Evolutionary conservation across 345 rosid genomes (phyloP).

Genomic region (Ricinus communis): DNA sequence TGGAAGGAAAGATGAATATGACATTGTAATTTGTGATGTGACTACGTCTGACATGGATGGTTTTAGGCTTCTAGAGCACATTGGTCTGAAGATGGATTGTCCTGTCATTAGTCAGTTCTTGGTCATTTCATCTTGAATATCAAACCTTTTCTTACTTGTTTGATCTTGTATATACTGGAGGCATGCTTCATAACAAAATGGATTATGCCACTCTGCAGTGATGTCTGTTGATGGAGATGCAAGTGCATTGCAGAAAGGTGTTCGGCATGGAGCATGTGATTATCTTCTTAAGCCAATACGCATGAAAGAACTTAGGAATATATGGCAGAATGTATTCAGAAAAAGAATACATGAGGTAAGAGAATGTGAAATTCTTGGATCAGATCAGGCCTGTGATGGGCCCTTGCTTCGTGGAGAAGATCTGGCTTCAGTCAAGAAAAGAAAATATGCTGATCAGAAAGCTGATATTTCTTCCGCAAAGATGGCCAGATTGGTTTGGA

Average conservation of each 20-base stretch:
- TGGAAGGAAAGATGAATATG: slow-evolving; percentile 85
- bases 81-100: slow-evolving; percentile 94
- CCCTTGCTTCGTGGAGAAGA: slow-evolving; percentile 64
- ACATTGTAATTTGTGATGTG: slow-evolving; percentile 90
- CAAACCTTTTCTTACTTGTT: neutral
- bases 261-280: slow-evolving; percentile 95
- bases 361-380: slow-evolving; percentile 59
- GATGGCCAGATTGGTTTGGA: slow-evolving; percentile 95
- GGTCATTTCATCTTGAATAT: slow-evolving; percentile 25
- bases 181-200: slow-evolving; percentile 24
- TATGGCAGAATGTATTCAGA: slow-evolving; percentile 94
- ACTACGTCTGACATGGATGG: slow-evolving; percentile 99
- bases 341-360: slow-evolving; percentile 79
- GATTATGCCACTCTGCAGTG: slow-evolving; percentile 48
- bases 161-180: slow-evolving; percentile 7
- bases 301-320: slow-evolving; percentile 91
- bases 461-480: slow-evolving; percentile 61
- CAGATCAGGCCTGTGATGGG: slow-evolving; percentile 46
- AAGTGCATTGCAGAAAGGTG: slow-evolving; percentile 92
- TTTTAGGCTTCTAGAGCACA: slow-evolving; percentile 91
- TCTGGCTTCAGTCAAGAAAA: slow-evolving; percentile 44
- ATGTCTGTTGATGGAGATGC: slow-evolving; percentile 98
- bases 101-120: slow-evolving; percentile 87
- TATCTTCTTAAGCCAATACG: slow-evolving; percentile 93
- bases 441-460: slow-evolving; percentile 68